Percentiles rank a stretch among this genome's conserved stretches.
Conservation (phyloP, 345 rosid genomes). For the Linum tenue region DNA sequence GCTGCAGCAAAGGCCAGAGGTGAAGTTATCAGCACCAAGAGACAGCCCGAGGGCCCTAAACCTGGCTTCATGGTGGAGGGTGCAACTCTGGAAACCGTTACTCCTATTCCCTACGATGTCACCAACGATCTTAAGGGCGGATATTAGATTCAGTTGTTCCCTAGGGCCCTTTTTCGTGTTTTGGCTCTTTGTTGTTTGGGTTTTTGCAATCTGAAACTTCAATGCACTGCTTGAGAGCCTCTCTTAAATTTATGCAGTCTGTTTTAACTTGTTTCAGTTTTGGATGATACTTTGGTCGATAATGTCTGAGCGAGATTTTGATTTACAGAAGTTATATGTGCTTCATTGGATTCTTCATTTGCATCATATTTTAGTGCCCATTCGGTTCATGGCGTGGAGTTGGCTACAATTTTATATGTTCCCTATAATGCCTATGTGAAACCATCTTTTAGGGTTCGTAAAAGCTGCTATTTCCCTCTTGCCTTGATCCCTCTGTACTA, state of each 20-base stretch:
- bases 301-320: background rate
- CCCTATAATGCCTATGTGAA: too few species aligned
- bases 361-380: too few species aligned
- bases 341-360: too few species aligned
- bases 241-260: background rate
- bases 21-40: conserved; percentile 56
- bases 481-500: too few species aligned
- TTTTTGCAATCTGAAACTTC: background rate
- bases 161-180: too few species aligned
- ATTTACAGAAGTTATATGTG: too few species aligned
- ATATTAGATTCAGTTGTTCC: conserved; percentile 22
- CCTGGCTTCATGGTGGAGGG: conserved; percentile 76
- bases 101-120: conserved; percentile 74
- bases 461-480: too few species aligned
- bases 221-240: background rate
- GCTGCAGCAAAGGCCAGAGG: conserved; percentile 65
- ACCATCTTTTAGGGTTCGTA: too few species aligned
- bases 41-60: conserved; percentile 66
- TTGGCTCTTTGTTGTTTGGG: background rate
- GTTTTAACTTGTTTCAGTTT: background rate
- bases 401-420: too few species aligned
- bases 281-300: background rate
- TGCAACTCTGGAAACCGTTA: conserved; percentile 63
- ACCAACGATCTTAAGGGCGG: conserved; percentile 78
- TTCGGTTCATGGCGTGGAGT: too few species aligned